Conservation (phyloP, 2,329 filamentous ascomycete genomes). For the Pseudogymnoascus sp. region DNA sequence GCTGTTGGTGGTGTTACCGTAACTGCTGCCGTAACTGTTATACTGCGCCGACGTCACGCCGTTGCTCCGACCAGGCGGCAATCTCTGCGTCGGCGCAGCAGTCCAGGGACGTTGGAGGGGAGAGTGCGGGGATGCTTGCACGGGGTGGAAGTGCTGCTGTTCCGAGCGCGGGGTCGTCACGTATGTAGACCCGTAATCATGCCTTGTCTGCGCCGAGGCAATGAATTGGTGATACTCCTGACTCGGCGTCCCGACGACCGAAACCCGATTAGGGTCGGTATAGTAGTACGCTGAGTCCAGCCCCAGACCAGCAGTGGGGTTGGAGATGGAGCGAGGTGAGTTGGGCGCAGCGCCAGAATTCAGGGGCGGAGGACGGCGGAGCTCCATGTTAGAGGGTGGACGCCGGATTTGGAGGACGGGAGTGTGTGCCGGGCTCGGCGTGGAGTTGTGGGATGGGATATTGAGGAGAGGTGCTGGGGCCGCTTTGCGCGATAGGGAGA, state of each 20-base stretch:
- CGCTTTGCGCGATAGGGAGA: slow-evolving; percentile 24
- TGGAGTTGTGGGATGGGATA: slow-evolving; percentile 13
- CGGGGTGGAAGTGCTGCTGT: slow-evolving; percentile 51
- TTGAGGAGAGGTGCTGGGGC: slow-evolving; percentile 8
- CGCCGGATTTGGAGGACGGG: background rate
- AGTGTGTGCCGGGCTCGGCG: background rate
- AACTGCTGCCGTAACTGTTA: slow-evolving; percentile 16
- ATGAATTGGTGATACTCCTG: slow-evolving; percentile 1
- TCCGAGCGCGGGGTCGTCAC: slow-evolving; percentile 38
- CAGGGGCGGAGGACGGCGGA: background rate
- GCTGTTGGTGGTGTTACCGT: background rate
- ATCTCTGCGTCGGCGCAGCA: slow-evolving; percentile 32
- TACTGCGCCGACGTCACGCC: slow-evolving; percentile 19
- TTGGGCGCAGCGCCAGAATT: background rate
- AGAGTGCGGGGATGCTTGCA: slow-evolving; percentile 54
- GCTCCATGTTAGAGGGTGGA: background rate
- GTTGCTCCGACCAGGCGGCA: slow-evolving; percentile 25
- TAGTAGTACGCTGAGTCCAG: slow-evolving; percentile 28
- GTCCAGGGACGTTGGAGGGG: slow-evolving; percentile 42
- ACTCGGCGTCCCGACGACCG: slow-evolving; percentile 12
- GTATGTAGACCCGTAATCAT: slow-evolving; percentile 14
- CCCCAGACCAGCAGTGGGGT: slow-evolving; percentile 19
- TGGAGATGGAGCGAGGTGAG: background rate
- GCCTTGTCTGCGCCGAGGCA: background rate
- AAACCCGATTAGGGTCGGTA: slow-evolving; percentile 17